Conservation (phyloP, 441 rosid species). For the Euphorbia schlechtendalii region DNA sequence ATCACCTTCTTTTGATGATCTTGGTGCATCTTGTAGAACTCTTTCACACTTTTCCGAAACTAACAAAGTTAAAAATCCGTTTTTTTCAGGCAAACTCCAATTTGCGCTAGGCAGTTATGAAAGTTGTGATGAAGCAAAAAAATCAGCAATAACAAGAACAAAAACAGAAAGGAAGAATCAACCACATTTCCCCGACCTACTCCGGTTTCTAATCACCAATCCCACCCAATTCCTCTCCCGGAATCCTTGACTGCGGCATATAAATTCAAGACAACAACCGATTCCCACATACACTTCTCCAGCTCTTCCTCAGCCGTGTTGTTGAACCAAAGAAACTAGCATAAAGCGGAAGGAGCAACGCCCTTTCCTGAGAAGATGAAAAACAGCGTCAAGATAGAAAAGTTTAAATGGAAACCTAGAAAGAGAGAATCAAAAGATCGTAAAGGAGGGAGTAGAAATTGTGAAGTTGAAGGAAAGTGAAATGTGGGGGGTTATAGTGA, state of each 20-base stretch:
- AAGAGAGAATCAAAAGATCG: background rate
- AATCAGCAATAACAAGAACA: background rate
- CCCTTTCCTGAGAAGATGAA: slow-evolving; percentile 18
- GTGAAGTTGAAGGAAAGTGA: slow-evolving; percentile 19
- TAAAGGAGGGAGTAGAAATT: background rate
- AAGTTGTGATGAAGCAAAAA: background rate
- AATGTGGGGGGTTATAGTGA: slow-evolving; percentile 20
- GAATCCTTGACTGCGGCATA: slow-evolving; percentile 28
- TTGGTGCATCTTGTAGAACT: slow-evolving; percentile 35
- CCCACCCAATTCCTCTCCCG: slow-evolving; percentile 46
- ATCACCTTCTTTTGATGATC: no score
- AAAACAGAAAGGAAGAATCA: slow-evolving; percentile 27
- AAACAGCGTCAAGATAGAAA: background rate
- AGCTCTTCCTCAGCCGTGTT: background rate
- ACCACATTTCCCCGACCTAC: slow-evolving; percentile 83
- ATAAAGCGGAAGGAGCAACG: slow-evolving; percentile 14
- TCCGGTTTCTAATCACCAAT: slow-evolving; percentile 54
- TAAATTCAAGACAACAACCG: slow-evolving; percentile 22
- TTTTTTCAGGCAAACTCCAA: background rate
- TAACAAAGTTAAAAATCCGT: background rate
- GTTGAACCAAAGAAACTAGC: slow-evolving; percentile 10
- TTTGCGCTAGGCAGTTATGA: background rate
- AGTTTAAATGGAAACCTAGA: background rate
- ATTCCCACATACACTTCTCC: slow-evolving; percentile 49
- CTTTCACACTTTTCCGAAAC: background rate